A percentile compares a stretch with the other conserved stretches of the same genome.
Evolutionary conservation across 2,329 filamentous ascomycete species (phyloP).

Genomic region (Ascochyta clinopodiicola): DNA sequence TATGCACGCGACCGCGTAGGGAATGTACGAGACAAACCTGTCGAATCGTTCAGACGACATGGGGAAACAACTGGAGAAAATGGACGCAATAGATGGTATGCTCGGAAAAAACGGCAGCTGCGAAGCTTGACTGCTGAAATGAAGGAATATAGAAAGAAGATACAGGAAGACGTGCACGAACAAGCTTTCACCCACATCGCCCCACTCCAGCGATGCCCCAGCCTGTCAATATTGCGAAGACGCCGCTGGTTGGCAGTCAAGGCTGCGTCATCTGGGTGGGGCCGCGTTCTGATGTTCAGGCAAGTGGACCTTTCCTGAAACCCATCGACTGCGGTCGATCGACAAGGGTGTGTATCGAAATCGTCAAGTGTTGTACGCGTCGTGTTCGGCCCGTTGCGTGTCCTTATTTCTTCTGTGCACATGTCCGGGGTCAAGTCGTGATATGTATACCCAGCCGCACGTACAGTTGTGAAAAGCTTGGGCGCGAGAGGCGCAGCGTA

Average conservation of each 20-base stretch:
- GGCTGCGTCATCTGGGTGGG: slow-evolving; percentile 14
- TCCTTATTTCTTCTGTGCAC: not conserved
- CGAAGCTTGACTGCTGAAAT: slow-evolving; percentile 14
- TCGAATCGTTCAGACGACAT: slow-evolving; percentile 17
- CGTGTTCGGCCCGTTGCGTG: slow-evolving; percentile 10
- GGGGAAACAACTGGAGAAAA: not conserved
- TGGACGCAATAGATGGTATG: slow-evolving; percentile 5
- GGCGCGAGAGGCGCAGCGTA: not conserved
- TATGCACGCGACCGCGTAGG: slow-evolving; percentile 1
- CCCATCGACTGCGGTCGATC: slow-evolving; percentile 18
- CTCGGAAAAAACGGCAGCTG: slow-evolving; percentile 15
- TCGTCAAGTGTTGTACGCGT: slow-evolving; percentile 13
- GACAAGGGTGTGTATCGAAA: slow-evolving; percentile 3
- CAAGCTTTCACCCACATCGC: slow-evolving; percentile 10
- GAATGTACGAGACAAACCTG: slow-evolving; percentile 15
- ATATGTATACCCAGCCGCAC: not conserved
- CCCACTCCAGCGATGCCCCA: slow-evolving; percentile 11
- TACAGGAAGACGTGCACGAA: slow-evolving; percentile 6
- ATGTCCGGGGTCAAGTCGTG: not conserved
- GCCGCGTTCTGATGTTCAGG: slow-evolving; percentile 11
- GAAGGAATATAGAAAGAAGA: slow-evolving; percentile 4
- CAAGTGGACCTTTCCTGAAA: slow-evolving; percentile 14
- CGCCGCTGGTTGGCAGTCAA: slow-evolving; percentile 9
- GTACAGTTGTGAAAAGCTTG: not conserved
- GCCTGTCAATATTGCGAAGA: slow-evolving; percentile 8